Conservation (phyloP, 2,329 filamentous ascomycete species). For the Colletotrichum cereale region DNA sequence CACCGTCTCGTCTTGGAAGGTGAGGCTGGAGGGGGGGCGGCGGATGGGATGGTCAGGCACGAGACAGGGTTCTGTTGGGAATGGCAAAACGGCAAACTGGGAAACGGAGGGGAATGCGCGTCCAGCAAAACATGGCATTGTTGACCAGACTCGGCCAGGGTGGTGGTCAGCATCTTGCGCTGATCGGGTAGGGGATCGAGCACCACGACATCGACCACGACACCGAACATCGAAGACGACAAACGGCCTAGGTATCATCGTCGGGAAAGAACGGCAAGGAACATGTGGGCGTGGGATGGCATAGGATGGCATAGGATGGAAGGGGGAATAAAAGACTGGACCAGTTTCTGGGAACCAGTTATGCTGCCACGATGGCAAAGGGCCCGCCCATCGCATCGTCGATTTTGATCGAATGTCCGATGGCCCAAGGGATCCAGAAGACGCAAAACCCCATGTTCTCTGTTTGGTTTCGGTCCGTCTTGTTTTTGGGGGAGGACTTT, state of each 20-base stretch:
- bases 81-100: not conserved
- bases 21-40: not conserved
- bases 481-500: not conserved
- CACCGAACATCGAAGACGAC: too few species aligned
- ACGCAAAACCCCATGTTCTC: constrained; percentile 36
- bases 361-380: constrained; percentile 22
- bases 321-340: not conserved
- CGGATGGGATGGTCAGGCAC: not conserved
- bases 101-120: constrained; percentile 24
- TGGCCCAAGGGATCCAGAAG: constrained; percentile 23
- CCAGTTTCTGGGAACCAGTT: constrained; percentile 4
- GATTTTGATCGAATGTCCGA: constrained; percentile 31
- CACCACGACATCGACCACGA: not conserved
- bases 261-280: not conserved
- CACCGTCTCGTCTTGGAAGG: constrained; percentile 4
- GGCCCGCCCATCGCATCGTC: constrained; percentile 26
- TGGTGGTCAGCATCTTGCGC: not conserved
- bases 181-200: not conserved
- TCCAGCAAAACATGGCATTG: constrained; percentile 38
- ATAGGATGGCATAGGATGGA: too few species aligned
- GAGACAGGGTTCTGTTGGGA: constrained; percentile 11
- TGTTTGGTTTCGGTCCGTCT: not conserved
- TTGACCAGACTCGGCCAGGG: not conserved
- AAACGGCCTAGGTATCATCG: too few species aligned
- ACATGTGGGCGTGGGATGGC: not conserved